These are phyloP conservation scores for Citeromyces hawaiiensis DNA, from an alignment of 1,139 yeast genomes.

Conservation along the genomic window DNA sequence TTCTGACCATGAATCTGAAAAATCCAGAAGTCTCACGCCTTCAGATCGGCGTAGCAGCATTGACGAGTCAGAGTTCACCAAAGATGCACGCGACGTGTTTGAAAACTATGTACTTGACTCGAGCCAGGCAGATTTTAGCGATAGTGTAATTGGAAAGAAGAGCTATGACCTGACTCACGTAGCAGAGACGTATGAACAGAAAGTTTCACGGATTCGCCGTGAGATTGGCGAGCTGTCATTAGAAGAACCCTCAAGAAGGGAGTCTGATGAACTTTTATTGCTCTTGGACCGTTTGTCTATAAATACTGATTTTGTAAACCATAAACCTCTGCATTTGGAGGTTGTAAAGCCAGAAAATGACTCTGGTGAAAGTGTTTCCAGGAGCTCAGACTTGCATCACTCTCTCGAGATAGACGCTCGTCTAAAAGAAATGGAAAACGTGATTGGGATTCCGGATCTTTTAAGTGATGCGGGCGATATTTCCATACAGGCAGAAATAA, in stretches of 20 bases:
- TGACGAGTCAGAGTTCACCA: neutral
- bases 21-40: neutral
- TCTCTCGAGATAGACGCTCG: neutral
- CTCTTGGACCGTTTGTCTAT: neutral
- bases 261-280: neutral
- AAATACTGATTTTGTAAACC: neutral
- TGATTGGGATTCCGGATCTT: neutral
- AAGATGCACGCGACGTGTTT: neutral
- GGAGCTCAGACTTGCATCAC: neutral
- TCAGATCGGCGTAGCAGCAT: neutral
- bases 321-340: neutral
- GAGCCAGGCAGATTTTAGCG: neutral
- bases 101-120: slow-evolving; percentile 1
- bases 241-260: neutral
- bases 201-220: neutral
- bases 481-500: neutral
- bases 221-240: neutral
- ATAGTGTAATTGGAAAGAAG: neutral
- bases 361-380: neutral
- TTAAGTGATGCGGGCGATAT: neutral
- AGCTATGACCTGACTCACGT: neutral
- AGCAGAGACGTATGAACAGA: neutral
- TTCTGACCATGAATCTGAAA: neutral
- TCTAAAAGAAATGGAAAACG: neutral
- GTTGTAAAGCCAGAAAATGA: neutral